Evolutionary conservation across 495 filamentous ascomycete species (phyloP).

Genomic region (Aspergillus carlsbadensis): DNA sequence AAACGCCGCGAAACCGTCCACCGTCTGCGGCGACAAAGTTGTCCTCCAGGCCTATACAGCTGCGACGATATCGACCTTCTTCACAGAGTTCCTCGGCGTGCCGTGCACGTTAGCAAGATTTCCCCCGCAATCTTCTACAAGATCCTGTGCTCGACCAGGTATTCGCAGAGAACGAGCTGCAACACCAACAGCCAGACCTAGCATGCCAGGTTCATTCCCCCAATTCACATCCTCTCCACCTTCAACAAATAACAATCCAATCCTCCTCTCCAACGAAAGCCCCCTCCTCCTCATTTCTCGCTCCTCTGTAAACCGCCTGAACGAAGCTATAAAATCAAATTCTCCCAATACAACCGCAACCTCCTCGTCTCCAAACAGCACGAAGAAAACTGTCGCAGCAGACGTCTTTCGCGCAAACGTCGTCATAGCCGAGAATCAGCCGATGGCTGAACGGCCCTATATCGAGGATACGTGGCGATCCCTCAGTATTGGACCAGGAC

Average conservation of each 20-base stretch:
- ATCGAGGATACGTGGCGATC: slow-evolving; percentile 50
- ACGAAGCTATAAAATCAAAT: slow-evolving; percentile 60
- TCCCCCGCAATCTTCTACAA: slow-evolving; percentile 57
- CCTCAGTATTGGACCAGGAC: slow-evolving; percentile 39
- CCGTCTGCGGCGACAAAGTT: slow-evolving; percentile 78
- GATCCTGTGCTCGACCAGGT: slow-evolving; percentile 52
- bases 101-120: slow-evolving; percentile 81
- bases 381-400: slow-evolving; percentile 56
- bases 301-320: slow-evolving; percentile 75
- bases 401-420: slow-evolving; percentile 86
- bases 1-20: slow-evolving; percentile 45
- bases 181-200: slow-evolving; percentile 24
- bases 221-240: slow-evolving; percentile 45
- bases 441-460: slow-evolving; percentile 53
- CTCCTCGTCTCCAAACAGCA: not conserved
- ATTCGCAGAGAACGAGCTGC: not conserved
- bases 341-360: slow-evolving; percentile 28
- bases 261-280: slow-evolving; percentile 86
- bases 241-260: slow-evolving; percentile 45
- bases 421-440: slow-evolving; percentile 58
- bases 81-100: slow-evolving; percentile 68
- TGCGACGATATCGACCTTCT: slow-evolving; percentile 64
- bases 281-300: slow-evolving; percentile 83
- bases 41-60: slow-evolving; percentile 65
- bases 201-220: slow-evolving; percentile 60